Base-by-base conservation (phyloP, 345 rosid species). In the Angophora floribunda region DNA sequence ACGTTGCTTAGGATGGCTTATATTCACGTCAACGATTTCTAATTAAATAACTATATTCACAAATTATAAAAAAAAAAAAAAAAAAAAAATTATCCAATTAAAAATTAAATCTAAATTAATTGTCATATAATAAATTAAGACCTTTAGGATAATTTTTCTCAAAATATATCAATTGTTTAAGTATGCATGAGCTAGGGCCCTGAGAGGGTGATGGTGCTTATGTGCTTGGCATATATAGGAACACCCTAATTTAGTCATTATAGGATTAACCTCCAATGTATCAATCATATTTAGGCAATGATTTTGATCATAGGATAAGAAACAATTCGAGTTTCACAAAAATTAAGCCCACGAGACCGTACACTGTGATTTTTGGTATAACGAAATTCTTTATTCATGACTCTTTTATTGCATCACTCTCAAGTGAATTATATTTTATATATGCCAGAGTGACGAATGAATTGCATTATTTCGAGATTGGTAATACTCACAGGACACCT, bases 61-160 rank as follows among this genome's bases (percentile, higher is more conserved):
- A 32, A 8, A 32, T 32, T 1, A 9, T 4, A 0, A 1, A 70
- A n/a, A n/a, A n/a, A n/a, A n/a, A n/a, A n/a, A n/a, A n/a, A n/a
- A 32, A 0, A 17, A 36, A 0, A 16, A 70, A 32, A 70, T 16
- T 70, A 1, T 4, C 0, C 17, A 32, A 70, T 32, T 9, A 0
- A 70, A 70, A 67, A 67, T 30, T 4, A 32, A 7, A 8, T 1
- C 6, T 32, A 0, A 32, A 4, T 67, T 32, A 4, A 10, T 32
- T 1, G 0, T 1, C 13, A 7, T 9, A 0, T 6, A 30, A 32
- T 2, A 67, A 32, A 3, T 67, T 32, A 32, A 7, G 24, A 36
- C 1, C 4, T 16, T 32, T 32, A 32, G 14, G 1, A 75, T 0
- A 75, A 36, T 75, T 70, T 70, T 75, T 0, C 1, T 0, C 7